phyloP scores from a whole-genome alignment of 2,329 filamentous ascomycete genomes.

The Aureobasidium sp. region DNA sequence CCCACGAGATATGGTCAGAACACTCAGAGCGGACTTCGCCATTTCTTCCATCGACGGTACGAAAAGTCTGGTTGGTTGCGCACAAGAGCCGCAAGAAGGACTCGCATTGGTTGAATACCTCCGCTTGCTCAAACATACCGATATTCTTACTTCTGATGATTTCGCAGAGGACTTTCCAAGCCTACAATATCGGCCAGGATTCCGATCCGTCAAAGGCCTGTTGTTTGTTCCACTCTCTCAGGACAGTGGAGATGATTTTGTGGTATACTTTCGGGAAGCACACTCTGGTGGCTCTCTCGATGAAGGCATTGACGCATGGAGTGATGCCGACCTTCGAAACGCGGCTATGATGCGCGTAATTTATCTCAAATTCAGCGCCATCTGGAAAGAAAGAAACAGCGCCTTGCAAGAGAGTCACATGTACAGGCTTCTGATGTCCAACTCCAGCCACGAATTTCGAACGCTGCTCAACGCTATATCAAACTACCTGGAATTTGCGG shows the following conservation, averaged over 20 bases:
- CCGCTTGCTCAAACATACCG: background rate
- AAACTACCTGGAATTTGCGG: background rate
- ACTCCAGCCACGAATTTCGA: background rate
- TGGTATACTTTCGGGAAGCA: background rate
- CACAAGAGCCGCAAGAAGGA: background rate
- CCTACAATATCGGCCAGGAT: background rate
- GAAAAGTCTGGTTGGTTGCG: background rate
- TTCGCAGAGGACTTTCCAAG: background rate
- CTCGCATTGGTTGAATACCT: background rate
- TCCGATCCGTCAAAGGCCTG: background rate
- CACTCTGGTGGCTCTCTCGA: background rate
- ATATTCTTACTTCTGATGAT: background rate
- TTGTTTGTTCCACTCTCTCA: background rate
- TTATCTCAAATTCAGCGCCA: background rate
- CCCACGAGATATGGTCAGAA: background rate
- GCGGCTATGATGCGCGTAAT: background rate
- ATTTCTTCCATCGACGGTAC: background rate
- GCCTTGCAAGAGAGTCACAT: background rate
- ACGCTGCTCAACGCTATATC: background rate
- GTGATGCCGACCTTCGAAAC: background rate
- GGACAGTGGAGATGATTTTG: background rate
- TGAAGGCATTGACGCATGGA: background rate
- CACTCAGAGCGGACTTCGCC: background rate
- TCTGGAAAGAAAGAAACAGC: background rate
- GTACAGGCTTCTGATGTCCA: background rate